phyloP scores from a whole-genome alignment of 176 grass and related monocot species.

The Eleusine indica region DNA sequence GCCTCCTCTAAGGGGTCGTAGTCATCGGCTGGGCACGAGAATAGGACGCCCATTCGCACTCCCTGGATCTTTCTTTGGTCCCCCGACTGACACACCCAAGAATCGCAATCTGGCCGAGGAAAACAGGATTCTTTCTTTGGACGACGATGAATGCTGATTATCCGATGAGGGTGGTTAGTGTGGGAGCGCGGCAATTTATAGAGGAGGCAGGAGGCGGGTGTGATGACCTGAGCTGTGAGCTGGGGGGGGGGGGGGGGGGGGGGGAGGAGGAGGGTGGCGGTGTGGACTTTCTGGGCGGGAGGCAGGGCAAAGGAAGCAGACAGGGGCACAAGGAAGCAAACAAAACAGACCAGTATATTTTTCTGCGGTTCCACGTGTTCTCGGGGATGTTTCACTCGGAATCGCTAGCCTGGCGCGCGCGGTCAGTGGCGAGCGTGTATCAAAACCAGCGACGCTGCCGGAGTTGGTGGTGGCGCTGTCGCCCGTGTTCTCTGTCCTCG shows the following conservation, averaged over 20 bases:
- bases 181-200: constrained; percentile 44
- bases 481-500: background rate
- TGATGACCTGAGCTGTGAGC: background rate
- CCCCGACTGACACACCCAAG: background rate
- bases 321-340: background rate
- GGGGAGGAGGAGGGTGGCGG: background rate
- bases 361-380: constrained; percentile 40
- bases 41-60: constrained; percentile 45
- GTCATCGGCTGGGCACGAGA: constrained; percentile 54
- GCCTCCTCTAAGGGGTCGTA: constrained; percentile 42
- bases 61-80: background rate
- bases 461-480: background rate
- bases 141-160: constrained; percentile 26
- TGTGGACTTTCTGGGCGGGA: constrained; percentile 1
- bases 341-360: background rate
- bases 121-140: background rate
- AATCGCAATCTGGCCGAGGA: background rate
- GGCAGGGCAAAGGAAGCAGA: too few relatives aligned
- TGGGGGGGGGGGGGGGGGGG: background rate
- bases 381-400: constrained; percentile 19
- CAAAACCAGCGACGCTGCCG: constrained; percentile 36
- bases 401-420: constrained; percentile 30
- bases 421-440: constrained; percentile 44
- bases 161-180: constrained; percentile 22
- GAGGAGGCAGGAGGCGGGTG: background rate